Percentiles rank a stretch among this genome's conserved stretches.
Evolutionary conservation across 495 filamentous ascomycete species (phyloP).

Genomic region (Hypoxylon cercidicola): DNA sequence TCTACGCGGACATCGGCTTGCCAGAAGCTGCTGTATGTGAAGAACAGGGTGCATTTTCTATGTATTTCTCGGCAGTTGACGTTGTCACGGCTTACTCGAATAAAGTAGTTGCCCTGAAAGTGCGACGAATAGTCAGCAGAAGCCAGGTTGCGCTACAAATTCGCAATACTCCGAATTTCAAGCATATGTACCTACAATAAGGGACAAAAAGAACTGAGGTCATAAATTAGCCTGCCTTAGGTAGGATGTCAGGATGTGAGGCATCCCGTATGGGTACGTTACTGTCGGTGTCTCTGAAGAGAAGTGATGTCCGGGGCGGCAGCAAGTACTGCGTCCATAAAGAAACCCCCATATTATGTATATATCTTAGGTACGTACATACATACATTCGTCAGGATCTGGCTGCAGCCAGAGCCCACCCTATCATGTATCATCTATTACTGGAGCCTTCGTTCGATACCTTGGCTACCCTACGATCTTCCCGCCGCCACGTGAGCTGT

Average conservation of each 20-base stretch:
- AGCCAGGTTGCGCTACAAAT: not conserved
- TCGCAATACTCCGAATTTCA: not conserved
- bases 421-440: slow-evolving; percentile 3
- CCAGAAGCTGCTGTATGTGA: not conserved
- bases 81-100: not conserved
- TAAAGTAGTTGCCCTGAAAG: not conserved
- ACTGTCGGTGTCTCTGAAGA: slow-evolving; percentile 42
- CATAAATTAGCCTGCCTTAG: slow-evolving; percentile 30
- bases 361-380: not conserved
- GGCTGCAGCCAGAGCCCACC: slow-evolving; percentile 15
- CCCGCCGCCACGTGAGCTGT: slow-evolving; percentile 43
- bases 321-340: slow-evolving; percentile 1
- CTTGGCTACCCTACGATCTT: slow-evolving; percentile 39
- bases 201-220: slow-evolving; percentile 4
- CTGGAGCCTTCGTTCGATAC: slow-evolving; percentile 32
- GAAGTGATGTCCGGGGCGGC: slow-evolving; percentile 33
- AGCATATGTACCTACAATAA: not conserved
- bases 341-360: slow-evolving; percentile 1
- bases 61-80: not conserved
- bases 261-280: slow-evolving; percentile 37
- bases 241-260: slow-evolving; percentile 26
- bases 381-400: slow-evolving; percentile 19
- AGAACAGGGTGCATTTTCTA: not conserved
- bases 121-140: not conserved
- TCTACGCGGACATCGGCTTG: not conserved